Evolutionary conservation across 2,329 filamentous ascomycete genomes (phyloP).

Genomic region (Cercospora sp.): DNA sequence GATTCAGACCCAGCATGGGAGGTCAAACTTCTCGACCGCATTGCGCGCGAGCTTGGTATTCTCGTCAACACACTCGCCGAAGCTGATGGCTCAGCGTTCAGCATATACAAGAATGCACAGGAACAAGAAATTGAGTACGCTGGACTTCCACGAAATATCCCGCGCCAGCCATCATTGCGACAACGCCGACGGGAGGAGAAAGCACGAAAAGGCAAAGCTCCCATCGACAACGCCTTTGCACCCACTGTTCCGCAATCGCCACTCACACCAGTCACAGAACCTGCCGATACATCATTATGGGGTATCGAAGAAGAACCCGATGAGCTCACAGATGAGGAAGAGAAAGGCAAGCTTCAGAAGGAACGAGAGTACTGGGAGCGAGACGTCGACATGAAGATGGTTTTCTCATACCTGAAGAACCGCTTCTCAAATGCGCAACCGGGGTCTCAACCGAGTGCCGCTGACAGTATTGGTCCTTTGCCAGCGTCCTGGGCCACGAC

Average conservation of each 20-base stretch:
- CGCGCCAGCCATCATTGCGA: constrained; percentile 28
- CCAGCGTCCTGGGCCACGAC: constrained; percentile 40
- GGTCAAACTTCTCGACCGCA: constrained; percentile 73
- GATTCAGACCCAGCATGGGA: constrained; percentile 61
- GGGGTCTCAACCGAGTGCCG: constrained; percentile 19
- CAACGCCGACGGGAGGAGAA: constrained; percentile 30
- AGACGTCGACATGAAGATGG: constrained; percentile 84
- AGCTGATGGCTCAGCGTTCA: constrained; percentile 79
- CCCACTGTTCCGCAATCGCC: constrained; percentile 38
- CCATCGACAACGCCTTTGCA: constrained; percentile 34
- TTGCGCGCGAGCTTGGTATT: constrained; percentile 82
- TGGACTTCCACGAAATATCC: constrained; percentile 58
- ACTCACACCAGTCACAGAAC: constrained; percentile 30
- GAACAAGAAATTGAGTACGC: constrained; percentile 68
- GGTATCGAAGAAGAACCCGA: constrained; percentile 64
- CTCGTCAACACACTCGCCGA: constrained; percentile 81
- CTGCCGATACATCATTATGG: constrained; percentile 59
- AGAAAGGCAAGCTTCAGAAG: constrained; percentile 35
- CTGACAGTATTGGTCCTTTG: constrained; percentile 32
- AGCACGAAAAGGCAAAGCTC: constrained; percentile 14
- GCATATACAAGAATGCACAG: constrained; percentile 66
- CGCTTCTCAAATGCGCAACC: constrained; percentile 60
- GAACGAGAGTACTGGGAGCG: constrained; percentile 86
- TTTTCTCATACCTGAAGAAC: constrained; percentile 82
- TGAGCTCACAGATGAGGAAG: constrained; percentile 33